Evolutionary conservation across 192 early-diverging fungal genomes (phyloP), one percentile per base, ranked within the genome.

Genomic region (Podila verticillata): DNA sequence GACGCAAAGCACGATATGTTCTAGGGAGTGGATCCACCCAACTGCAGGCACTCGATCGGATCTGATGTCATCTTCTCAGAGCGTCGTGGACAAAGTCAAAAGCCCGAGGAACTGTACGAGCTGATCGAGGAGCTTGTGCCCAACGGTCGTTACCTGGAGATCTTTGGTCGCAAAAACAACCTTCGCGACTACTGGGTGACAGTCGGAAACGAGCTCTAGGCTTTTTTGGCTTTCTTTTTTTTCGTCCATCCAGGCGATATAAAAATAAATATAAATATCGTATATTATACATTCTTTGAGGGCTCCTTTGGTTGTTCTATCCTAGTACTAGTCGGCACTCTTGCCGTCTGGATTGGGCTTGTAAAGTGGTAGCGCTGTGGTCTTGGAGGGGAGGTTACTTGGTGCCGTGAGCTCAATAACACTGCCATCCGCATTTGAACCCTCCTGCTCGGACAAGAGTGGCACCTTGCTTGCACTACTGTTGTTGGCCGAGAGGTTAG

Each of bases 141-240:
- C 36, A 89, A 93, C 81, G 96, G 93, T 85, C 92, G 92, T 68
- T 96, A 97, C 81, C 87, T 97, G 19, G 95, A 98, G 74, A 98
- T 97, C 63, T 97, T 97, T 91, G 96, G 97, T 31, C 90, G 97
- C 66, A 95, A 96, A 70, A 98, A 98, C 84, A 98, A 98, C 74
- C 86, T 98, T 34, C 84, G 97, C 61, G 95, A 97, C 84, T 95
- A 93, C 73, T 98, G 97, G 97, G 95, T 98, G 30, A 98, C 97
- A 15, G 89, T 98, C 72, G 97, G 97, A 63, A 98, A 98, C 79
- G 96, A 98, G 81, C 87, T 98, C n/a, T 98, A 39, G 57, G 32
- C 7, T 8, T 4, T 35, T 13, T 13, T 6, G 28, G 28, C 9
- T 9, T 10, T 7, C 57, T n/a, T n/a, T 28, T 5, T 28, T 10